Evolutionary conservation across 2,329 filamentous ascomycete genomes (phyloP).

Genomic region (Hypomyces rosellus): DNA sequence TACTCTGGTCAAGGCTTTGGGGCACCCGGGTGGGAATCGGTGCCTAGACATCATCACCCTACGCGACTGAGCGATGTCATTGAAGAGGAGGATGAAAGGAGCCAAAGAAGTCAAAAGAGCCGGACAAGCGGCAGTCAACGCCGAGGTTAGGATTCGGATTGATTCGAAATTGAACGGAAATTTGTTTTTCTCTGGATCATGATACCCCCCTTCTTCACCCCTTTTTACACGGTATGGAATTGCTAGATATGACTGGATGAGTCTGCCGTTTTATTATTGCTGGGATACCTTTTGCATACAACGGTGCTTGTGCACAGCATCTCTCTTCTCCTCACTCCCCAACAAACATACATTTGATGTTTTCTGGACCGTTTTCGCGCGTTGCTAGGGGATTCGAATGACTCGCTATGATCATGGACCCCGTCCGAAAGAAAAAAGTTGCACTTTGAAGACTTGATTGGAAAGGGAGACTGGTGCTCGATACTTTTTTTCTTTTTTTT

Average conservation of each 20-base stretch:
- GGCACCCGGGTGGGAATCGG: slow-evolving; percentile 66
- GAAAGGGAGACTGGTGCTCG: not conserved
- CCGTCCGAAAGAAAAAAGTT: not conserved
- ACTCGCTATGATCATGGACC: not conserved
- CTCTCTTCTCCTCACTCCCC: not conserved
- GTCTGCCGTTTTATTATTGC: not conserved
- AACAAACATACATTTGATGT: slow-evolving; percentile 2
- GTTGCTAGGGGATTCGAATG: not conserved
- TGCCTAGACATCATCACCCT: slow-evolving; percentile 78
- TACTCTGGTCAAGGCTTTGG: slow-evolving; percentile 63
- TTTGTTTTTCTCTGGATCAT: too few species aligned
- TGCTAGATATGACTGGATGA: not conserved
- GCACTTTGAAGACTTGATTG: slow-evolving; percentile 1
- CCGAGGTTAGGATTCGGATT: slow-evolving; percentile 30
- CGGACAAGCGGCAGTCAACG: slow-evolving; percentile 65
- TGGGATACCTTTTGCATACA: not conserved
- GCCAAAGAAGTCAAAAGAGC: slow-evolving; percentile 58
- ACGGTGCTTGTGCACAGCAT: not conserved
- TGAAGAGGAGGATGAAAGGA: slow-evolving; percentile 77
- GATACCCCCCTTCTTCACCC: not conserved
- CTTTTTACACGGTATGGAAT: not conserved
- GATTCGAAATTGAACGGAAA: not conserved
- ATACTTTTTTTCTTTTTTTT: too few species aligned
- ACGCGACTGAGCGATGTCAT: slow-evolving; percentile 84
- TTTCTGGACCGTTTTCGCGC: slow-evolving; percentile 5